phyloP scores from a whole-genome alignment of 2,329 filamentous ascomycete species.

The Aureobasidium musti region DNA sequence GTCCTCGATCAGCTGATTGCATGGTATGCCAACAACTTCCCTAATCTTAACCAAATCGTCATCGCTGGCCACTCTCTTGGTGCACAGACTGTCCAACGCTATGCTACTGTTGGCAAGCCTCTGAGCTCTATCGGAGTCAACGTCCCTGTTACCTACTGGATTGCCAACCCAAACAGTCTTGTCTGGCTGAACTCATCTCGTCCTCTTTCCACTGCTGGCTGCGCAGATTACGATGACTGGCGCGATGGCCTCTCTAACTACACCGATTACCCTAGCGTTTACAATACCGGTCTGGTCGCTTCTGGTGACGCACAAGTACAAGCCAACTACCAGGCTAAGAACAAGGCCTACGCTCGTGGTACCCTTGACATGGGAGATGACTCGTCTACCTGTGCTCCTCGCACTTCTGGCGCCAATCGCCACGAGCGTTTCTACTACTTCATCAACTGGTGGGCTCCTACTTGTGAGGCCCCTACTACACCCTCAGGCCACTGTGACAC shows the following conservation, averaged over 20 bases:
- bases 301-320: constrained; percentile 39
- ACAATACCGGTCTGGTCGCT: constrained; percentile 37
- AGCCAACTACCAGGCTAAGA: constrained; percentile 41
- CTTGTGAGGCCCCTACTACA: constrained; percentile 36
- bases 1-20: constrained; percentile 43
- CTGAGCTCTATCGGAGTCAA: constrained; percentile 31
- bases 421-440: constrained; percentile 47
- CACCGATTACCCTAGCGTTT: constrained; percentile 39
- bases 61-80: constrained; percentile 44
- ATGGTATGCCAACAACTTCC: constrained; percentile 43
- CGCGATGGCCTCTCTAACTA: constrained; percentile 43
- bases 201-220: constrained; percentile 38
- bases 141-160: constrained; percentile 40
- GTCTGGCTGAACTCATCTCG: constrained; percentile 40
- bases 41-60: constrained; percentile 44
- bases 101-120: constrained; percentile 39
- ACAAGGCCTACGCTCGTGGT: constrained; percentile 42
- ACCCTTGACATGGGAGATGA: constrained; percentile 42
- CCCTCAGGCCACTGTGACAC: constrained; percentile 39
- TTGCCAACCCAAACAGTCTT: constrained; percentile 43
- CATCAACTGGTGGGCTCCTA: constrained; percentile 41
- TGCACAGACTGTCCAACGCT: constrained; percentile 42
- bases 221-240: constrained; percentile 42
- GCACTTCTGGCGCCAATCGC: constrained; percentile 41
- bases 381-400: constrained; percentile 40